Percentiles rank a stretch among this genome's conserved stretches.
phyloP scores from a whole-genome alignment of 345 rosid species.

The Moricandia arvensis region DNA sequence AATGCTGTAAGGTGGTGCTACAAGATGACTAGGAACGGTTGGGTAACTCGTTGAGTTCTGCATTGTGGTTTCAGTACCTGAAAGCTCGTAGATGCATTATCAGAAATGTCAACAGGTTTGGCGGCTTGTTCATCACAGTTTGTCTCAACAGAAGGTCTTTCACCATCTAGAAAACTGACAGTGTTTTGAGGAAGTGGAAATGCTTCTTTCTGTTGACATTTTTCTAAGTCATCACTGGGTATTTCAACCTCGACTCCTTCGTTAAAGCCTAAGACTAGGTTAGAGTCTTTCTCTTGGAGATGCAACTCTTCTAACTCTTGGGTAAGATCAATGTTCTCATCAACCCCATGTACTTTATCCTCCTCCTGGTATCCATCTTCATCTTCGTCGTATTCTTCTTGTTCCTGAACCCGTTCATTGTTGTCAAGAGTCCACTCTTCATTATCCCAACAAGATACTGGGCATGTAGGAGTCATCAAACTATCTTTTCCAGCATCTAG shows the following conservation, averaged over 20 bases:
- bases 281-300: conserved; percentile 60
- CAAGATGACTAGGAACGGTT: conserved; percentile 37
- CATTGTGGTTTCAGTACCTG: conserved; percentile 53
- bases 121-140: conserved; percentile 41
- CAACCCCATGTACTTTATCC: conserved; percentile 73
- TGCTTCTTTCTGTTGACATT: conserved; percentile 47
- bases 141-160: conserved; percentile 41
- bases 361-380: conserved; percentile 86
- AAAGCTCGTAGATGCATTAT: conserved; percentile 46
- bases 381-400: conserved; percentile 94
- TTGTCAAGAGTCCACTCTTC: conserved; percentile 82
- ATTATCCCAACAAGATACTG: conserved; percentile 69
- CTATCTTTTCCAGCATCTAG: conserved; percentile 48
- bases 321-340: conserved; percentile 53
- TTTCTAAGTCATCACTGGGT: conserved; percentile 76
- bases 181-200: conserved; percentile 46
- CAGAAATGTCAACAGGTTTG: conserved; percentile 44
- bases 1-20: conserved; percentile 39
- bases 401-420: conserved; percentile 69
- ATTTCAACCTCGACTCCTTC: conserved; percentile 85
- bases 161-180: conserved; percentile 41
- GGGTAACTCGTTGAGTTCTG: conserved; percentile 46
- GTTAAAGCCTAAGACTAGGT: conserved; percentile 79
- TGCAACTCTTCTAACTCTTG: conserved; percentile 61
- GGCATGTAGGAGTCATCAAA: conserved; percentile 47